Conservation (phyloP, 192 early-diverging fungal species). For the Kappamyces sp. region DNA sequence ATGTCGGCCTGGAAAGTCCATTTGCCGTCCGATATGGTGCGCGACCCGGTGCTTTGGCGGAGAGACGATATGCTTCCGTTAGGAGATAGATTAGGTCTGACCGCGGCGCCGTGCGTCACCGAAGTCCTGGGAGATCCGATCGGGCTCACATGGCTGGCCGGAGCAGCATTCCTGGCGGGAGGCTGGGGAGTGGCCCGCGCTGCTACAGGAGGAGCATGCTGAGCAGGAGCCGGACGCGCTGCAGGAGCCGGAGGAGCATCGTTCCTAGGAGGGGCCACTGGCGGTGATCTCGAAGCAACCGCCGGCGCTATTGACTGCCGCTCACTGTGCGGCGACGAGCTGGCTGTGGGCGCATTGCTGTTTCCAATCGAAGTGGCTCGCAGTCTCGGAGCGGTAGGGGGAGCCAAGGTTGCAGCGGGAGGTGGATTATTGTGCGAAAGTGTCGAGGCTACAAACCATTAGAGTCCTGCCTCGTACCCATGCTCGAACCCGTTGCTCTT, state of each 20-base stretch:
- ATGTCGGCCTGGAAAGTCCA: constrained; percentile 44
- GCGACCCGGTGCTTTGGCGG: constrained; percentile 1
- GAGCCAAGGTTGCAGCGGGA: background rate
- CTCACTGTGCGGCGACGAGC: constrained; percentile 4
- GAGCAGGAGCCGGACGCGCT: constrained; percentile 18
- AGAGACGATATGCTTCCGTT: constrained; percentile 19
- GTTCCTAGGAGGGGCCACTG: constrained; percentile 11
- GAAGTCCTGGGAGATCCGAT: constrained; percentile 20
- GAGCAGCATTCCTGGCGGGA: background rate
- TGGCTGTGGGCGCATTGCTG: constrained; percentile 15
- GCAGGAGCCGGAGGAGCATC: constrained; percentile 14
- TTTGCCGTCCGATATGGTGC: constrained; percentile 24
- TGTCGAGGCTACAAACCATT: too few relatives aligned
- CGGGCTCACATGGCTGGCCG: background rate
- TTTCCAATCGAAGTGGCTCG: background rate
- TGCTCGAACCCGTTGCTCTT: constrained; percentile 26
- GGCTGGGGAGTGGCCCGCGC: background rate
- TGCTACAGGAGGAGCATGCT: constrained; percentile 20
- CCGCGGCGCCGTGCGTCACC: constrained; percentile 3
- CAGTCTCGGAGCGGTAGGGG: background rate
- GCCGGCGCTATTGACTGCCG: background rate
- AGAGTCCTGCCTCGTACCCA: too few relatives aligned
- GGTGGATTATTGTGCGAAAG: constrained; percentile 12
- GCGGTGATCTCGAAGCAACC: background rate
- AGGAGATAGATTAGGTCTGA: constrained; percentile 3